Conservation (phyloP, 345 rosid genomes). For the Eucalyptus globulus region DNA sequence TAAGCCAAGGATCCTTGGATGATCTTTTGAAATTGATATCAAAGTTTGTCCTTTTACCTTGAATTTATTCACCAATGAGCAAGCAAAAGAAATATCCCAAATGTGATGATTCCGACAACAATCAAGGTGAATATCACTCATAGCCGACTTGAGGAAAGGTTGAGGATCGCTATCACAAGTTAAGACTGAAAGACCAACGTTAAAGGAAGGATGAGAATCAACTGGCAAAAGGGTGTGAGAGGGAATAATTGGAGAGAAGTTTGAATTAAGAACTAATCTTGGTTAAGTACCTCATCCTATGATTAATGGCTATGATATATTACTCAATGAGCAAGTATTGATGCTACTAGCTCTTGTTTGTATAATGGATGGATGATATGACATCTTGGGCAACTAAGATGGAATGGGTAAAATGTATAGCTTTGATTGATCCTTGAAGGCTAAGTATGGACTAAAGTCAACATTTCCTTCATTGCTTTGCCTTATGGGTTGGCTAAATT, state of each 20-base stretch:
- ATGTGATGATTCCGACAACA: not conserved
- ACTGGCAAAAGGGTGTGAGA: not conserved
- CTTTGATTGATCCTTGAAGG: not conserved
- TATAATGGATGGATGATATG: too few species aligned
- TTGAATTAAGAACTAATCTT: not conserved
- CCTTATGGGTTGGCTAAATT: not conserved
- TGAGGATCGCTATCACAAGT: not conserved
- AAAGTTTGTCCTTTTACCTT: not conserved
- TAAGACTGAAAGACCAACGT: not conserved
- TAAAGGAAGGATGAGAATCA: not conserved
- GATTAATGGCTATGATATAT: too few species aligned
- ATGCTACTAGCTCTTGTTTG: not conserved
- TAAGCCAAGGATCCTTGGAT: not conserved
- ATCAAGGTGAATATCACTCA: not conserved
- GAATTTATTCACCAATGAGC: too few species aligned
- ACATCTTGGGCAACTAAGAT: too few species aligned
- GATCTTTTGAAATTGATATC: not conserved
- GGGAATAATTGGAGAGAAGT: not conserved
- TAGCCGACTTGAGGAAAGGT: not conserved
- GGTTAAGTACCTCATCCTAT: not conserved
- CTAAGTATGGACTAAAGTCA: not conserved
- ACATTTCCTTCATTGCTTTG: not conserved
- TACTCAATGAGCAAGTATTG: not conserved
- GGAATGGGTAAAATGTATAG: not conserved
- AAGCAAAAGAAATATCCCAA: not conserved